Evolutionary conservation across 2,329 filamentous ascomycete species (phyloP), one percentile per base, ranked within the genome.

Genomic region (Esteya vermicola): DNA sequence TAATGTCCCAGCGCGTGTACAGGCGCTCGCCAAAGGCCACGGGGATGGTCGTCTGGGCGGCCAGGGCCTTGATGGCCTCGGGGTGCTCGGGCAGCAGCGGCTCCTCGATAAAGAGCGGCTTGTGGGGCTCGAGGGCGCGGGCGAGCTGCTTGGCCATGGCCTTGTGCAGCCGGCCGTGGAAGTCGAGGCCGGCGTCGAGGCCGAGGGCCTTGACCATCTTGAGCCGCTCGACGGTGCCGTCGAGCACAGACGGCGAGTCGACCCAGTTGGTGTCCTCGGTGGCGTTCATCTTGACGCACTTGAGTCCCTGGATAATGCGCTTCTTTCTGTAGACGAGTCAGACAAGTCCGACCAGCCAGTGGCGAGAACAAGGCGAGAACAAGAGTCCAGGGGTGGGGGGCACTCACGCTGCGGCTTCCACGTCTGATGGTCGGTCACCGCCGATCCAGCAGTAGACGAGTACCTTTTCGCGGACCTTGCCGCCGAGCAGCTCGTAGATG

Each of bases 361-460:
- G n/a, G n/a, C n/a, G n/a, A n/a, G n/a, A n/a, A n/a, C n/a, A n/a
- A n/a, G n/a, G n/a, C n/a, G n/a, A n/a, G n/a, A n/a, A n/a, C n/a
- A n/a, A n/a, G n/a, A n/a, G n/a, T n/a, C n/a, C n/a, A n/a, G n/a
- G n/a, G n/a, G n/a, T n/a, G n/a, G n/a, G n/a, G n/a, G n/a, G n/a
- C n/a, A 46, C 61, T 50, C 50, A 68, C 58, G 70, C 75, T 50
- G 72, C 68, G 4, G 48, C 50, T 47, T 71, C 68, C n/a, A 82
- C 69, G 50, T 80, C 77, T 18, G 56, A 56, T 1, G 78, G 77
- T 26, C 75, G 60, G 52, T 81, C 76, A 9, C 77, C 78, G 9
- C 77, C 77, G 41, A 81, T 81, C 77, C 78, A 81, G 16, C 72
- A 73, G 53, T 81, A 81, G 0, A 81, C 77, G 42, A 70, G 70